Evolutionary conservation across 1,284 basidiomycete species (phyloP).

Genomic region (Anthracocystis setariae): DNA sequence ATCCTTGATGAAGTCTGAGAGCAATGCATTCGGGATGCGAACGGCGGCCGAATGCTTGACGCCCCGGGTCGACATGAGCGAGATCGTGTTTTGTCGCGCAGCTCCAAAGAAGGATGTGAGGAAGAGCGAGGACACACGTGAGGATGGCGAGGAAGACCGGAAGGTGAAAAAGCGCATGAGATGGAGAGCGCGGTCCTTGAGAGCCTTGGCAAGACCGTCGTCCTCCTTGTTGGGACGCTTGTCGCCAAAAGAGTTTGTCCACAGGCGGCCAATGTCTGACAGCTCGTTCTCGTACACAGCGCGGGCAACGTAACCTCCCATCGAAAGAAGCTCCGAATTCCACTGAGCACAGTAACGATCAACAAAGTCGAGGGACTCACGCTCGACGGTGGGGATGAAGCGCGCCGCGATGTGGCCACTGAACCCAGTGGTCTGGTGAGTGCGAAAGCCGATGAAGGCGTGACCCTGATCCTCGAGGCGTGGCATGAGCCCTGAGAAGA

Average conservation of each 20-base stretch:
- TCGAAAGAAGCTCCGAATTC: conserved; percentile 61
- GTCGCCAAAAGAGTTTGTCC: conserved; percentile 70
- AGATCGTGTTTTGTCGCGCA: conserved; percentile 71
- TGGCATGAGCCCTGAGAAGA: conserved; percentile 68
- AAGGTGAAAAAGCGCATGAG: conserved; percentile 73
- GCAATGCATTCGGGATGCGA: conserved; percentile 79
- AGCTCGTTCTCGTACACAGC: conserved; percentile 89
- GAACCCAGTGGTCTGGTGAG: conserved; percentile 90
- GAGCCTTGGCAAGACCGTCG: conserved; percentile 56
- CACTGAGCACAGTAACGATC: conserved; percentile 66
- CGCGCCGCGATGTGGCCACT: conserved; percentile 89
- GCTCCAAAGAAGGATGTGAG: conserved; percentile 86
- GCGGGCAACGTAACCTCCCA: conserved; percentile 79
- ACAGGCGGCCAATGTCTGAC: conserved; percentile 67
- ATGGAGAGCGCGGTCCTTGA: conserved; percentile 76
- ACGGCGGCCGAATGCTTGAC: conserved; percentile 78
- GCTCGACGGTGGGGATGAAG: conserved; percentile 96
- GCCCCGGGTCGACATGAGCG: conserved; percentile 83
- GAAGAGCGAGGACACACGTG: conserved; percentile 81
- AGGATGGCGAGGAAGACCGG: conserved; percentile 81
- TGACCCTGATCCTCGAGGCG: conserved; percentile 62
- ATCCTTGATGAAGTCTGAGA: conserved; percentile 81
- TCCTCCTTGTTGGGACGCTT: conserved; percentile 72
- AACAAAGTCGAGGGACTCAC: conserved; percentile 84
- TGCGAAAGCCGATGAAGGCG: conserved; percentile 70